phyloP scores from a whole-genome alignment of 139 green algal genomes.

The Eudorina sp. region DNA sequence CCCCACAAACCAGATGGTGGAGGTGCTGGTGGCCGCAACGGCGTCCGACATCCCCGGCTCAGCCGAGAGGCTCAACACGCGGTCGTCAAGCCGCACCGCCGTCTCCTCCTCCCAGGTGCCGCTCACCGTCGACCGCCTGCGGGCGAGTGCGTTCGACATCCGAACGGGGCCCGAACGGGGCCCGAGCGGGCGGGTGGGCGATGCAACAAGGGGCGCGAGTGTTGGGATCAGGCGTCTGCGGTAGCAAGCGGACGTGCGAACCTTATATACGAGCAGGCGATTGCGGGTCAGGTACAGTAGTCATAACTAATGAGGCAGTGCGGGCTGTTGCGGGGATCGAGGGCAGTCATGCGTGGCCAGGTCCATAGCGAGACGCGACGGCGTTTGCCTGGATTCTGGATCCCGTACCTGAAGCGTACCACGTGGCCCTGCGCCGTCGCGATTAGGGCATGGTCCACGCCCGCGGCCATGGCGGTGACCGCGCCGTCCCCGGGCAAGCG shows the following conservation, averaged over 20 bases:
- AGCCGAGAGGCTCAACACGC: slow-evolving; percentile 33
- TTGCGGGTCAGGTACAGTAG: no score
- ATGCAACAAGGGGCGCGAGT: no score
- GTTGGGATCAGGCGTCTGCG: no score
- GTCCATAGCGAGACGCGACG: no score
- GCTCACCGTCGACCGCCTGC: slow-evolving; percentile 31
- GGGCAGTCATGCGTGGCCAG: no score
- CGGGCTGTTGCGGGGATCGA: no score
- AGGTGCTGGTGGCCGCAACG: slow-evolving; percentile 39
- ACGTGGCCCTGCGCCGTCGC: slow-evolving; percentile 39
- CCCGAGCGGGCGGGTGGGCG: no score
- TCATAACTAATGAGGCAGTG: no score
- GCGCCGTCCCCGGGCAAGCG: not conserved
- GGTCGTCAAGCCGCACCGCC: slow-evolving; percentile 43
- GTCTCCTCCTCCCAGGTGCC: slow-evolving; percentile 35
- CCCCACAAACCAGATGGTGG: slow-evolving; percentile 50
- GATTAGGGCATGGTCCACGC: not conserved
- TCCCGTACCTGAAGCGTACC: slow-evolving; percentile 45
- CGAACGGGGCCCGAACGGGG: no score
- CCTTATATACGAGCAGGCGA: no score
- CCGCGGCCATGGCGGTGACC: slow-evolving; percentile 27
- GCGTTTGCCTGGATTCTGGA: not conserved
- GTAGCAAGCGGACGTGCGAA: no score
- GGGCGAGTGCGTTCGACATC: not conserved
- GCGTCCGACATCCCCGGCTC: slow-evolving; percentile 51